Evolutionary conservation across 2,329 filamentous ascomycete genomes (phyloP), one percentile per base, ranked within the genome.

Genomic region (Fusarium cicatricum): DNA sequence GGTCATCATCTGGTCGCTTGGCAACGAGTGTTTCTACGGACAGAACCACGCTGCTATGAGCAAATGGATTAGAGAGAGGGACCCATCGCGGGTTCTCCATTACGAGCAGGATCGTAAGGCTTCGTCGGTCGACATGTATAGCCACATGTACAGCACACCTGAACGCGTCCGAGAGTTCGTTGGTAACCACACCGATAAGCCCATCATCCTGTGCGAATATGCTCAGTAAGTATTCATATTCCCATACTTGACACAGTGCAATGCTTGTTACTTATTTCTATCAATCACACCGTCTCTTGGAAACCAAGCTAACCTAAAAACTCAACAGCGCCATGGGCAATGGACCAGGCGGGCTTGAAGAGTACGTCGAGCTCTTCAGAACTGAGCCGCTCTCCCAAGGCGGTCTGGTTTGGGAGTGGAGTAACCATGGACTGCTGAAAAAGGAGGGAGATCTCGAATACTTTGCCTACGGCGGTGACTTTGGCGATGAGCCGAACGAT

Each of bases 21-120:
- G 89, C 0, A 91, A 91, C 52, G 88, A 91, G 67, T 81, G 87
- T 0, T 91, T 89, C 65, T 90, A 89, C 53, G 89, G 89, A 0
- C 75, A 76, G 2, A 91, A 91, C 55, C 86, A 89, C 51, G 80
- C 80, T 42, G 84, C 83, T 10, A 91, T 91, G 88, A 87, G 87
- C 54, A 77, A 86, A 4, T 85, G 80, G 70, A 83, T 86, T 64
- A 86, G 84, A 59, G 66, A 73, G 1, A 77, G 82, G 11, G 88
- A 90, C 54, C 67, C 74, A 1, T 84, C 37, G 3, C 60, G 87
- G 2, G 80, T 83, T 0, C 77, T 90, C 1, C 88, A 90, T 66
- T 90, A 90, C 62, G 87, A 90, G 65, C 83, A 80, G 0, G 87
- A 90, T 53, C 71, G 78, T 4, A 70, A 83, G 2, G 86, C 86